phyloP scores from a whole-genome alignment of 768 basidiomycete species.

The Boletus vermiculosoides region DNA sequence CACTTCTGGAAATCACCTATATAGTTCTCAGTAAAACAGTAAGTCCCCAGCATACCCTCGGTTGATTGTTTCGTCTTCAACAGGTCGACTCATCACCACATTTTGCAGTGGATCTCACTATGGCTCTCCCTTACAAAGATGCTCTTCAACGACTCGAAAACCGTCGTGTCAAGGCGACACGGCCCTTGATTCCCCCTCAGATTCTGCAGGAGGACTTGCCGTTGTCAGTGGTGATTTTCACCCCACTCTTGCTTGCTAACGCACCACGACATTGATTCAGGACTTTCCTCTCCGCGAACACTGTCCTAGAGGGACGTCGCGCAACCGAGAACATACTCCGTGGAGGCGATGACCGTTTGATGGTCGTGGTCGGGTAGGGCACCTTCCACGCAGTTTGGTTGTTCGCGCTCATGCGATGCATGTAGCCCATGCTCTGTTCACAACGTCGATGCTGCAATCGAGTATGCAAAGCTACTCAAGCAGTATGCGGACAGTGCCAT shows the following conservation, averaged over 20 bases:
- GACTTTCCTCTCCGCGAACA: constrained; percentile 78
- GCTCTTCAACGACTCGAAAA: constrained; percentile 84
- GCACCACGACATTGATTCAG: constrained; percentile 36
- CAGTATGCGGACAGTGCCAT: constrained; percentile 77
- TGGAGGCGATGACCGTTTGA: constrained; percentile 87
- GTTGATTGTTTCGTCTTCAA: constrained; percentile 16
- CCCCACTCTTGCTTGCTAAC: neutral
- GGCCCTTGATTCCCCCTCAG: constrained; percentile 91
- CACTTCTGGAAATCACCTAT: constrained; percentile 6
- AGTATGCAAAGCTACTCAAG: constrained; percentile 79
- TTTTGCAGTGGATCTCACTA: constrained; percentile 44
- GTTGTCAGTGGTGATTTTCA: constrained; percentile 45
- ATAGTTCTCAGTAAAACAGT: constrained; percentile 24
- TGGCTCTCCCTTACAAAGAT: constrained; percentile 76
- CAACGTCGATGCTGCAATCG: constrained; percentile 79
- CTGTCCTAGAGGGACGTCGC: constrained; percentile 82
- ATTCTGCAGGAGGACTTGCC: constrained; percentile 94
- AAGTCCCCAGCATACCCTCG: neutral
- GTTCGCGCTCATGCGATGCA: constrained; percentile 3
- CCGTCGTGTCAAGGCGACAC: constrained; percentile 77
- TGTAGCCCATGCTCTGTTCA: constrained; percentile 92
- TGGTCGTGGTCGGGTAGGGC: constrained; percentile 85
- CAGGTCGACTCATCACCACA: constrained; percentile 10
- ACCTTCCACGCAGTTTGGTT: neutral
- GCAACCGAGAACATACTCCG: constrained; percentile 75